A percentile compares a stretch with the other conserved stretches of the same genome.
phyloP scores from a whole-genome alignment of 352 stramenopile species.

The Globisporangium cederbergense region DNA sequence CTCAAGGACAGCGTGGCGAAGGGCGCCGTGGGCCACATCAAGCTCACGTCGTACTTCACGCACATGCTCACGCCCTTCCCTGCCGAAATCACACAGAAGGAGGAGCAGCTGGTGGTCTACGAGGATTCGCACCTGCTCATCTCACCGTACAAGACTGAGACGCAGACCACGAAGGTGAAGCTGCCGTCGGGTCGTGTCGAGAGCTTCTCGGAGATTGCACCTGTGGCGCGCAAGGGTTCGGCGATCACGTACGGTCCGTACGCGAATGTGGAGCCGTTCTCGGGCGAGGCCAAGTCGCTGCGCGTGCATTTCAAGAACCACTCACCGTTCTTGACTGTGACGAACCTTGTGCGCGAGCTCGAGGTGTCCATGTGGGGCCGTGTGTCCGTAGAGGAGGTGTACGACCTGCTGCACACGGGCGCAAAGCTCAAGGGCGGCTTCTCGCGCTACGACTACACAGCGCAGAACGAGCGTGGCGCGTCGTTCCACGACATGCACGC shows the following conservation, averaged over 20 bases:
- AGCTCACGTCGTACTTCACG: conserved; percentile 78
- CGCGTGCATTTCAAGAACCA: conserved; percentile 87
- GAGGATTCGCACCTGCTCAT: conserved; percentile 57
- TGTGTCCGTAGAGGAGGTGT: conserved; percentile 86
- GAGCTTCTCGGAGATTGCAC: conserved; percentile 54
- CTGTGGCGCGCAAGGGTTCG: conserved; percentile 68
- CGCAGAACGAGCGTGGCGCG: conserved; percentile 53
- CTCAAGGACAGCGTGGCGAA: conserved; percentile 54
- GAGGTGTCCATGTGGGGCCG: conserved; percentile 90
- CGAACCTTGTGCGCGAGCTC: conserved; percentile 79
- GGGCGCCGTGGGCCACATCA: conserved; percentile 53
- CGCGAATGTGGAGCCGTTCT: conserved; percentile 48
- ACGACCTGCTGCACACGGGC: conserved; percentile 84
- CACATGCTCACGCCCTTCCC: conserved; percentile 78
- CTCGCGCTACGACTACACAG: conserved; percentile 83
- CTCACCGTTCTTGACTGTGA: conserved; percentile 82
- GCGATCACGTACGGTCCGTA: conserved; percentile 80
- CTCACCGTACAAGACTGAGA: conserved; percentile 76
- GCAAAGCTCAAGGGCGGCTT: conserved; percentile 84
- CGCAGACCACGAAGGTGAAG: conserved; percentile 85
- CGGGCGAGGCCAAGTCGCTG: conserved; percentile 30
- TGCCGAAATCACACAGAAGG: conserved; percentile 67
- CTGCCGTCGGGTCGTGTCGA: conserved; percentile 72
- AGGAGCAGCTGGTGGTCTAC: conserved; percentile 86
- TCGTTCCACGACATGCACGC: conserved; percentile 79